Evolutionary conservation across 2,329 filamentous ascomycete genomes (phyloP).

Genomic region (Exophiala phaeomuriformis): DNA sequence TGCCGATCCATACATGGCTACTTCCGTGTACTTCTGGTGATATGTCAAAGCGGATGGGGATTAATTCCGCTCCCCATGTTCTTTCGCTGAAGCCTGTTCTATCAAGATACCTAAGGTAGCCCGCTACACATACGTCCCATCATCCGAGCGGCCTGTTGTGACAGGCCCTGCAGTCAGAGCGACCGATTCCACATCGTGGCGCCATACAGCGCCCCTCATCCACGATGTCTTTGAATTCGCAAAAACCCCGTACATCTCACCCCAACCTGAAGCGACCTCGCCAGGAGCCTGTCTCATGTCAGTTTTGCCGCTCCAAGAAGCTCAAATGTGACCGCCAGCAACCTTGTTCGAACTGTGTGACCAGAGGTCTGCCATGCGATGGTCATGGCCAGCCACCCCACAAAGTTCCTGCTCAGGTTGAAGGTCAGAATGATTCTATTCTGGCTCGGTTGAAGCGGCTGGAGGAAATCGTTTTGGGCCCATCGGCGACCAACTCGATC

Average conservation of each 20-base stretch:
- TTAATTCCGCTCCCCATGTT: too few species aligned
- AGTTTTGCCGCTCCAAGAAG: slow-evolving; percentile 38
- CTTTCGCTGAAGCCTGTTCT: too few species aligned
- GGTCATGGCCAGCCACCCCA: slow-evolving; percentile 2
- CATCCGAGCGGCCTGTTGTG: too few species aligned
- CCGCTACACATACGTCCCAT: too few species aligned
- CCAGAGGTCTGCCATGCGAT: slow-evolving; percentile 30
- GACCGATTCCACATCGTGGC: too few species aligned
- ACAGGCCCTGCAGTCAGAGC: too few species aligned
- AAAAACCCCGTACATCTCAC: not conserved
- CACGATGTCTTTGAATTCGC: not conserved
- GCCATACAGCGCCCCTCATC: not conserved
- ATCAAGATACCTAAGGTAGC: too few species aligned
- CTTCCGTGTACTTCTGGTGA: too few species aligned
- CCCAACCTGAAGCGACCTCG: slow-evolving; percentile 24
- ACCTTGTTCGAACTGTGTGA: slow-evolving; percentile 45
- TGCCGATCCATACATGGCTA: too few species aligned
- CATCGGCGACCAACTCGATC: not conserved
- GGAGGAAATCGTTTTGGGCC: slow-evolving; percentile 22
- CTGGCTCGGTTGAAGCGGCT: slow-evolving; percentile 21
- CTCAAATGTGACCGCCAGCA: slow-evolving; percentile 49
- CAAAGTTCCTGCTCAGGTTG: not conserved
- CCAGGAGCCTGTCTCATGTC: slow-evolving; percentile 38
- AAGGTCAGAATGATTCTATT: slow-evolving; percentile 16
- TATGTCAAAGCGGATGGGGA: too few species aligned